Base-by-base conservation (phyloP, 345 rosid species). In the Euphorbia lathyris region DNA sequence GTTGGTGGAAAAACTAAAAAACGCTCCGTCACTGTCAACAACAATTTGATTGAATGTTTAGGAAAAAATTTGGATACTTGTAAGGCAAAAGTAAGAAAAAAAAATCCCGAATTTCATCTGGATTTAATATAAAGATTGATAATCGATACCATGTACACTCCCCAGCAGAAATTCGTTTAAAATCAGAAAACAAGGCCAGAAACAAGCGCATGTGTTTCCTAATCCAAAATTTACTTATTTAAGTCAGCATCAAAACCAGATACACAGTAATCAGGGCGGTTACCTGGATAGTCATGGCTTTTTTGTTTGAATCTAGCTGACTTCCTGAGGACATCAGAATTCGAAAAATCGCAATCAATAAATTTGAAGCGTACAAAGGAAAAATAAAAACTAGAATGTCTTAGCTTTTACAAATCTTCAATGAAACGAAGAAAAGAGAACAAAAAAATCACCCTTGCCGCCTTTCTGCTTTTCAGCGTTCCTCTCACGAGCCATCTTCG, bases 241-340 rank as follows among this genome's bases (percentile, higher is more conserved):
- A 0, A 51, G 22, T 7, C 13, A 9, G 25, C 7, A 58, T 42
- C 38, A 11, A 43, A 27, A 26, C 10, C 38, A 55, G 36, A 64
- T 45, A 53, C 11, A 22, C 1, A 58, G 17, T 47, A 29, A 50
- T 14, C n/a, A 17, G 23, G 36, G 7, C 13, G 23, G 19, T 55
- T 42, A 73, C 76, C 76, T 73, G 76, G 40, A 73, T 73, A 23
- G 10, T 66, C 76, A 73, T 73, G 58, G 76, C 71, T 50, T 73
- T 73, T 66, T 73, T 73, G 76, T 73, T 73, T 12, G 76, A 6
- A 5, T 66, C 76, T 4, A 73, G 30, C 53, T 73, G 76, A 36
- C 76, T 73, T 50, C 71, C 76, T 73, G 71, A 63, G 16, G n/a
- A 59, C 51, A 43, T 14, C 22, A 73, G 32, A 66, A 4, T 9